Conservation (phyloP, 1,284 basidiomycete species). For the Phlebopus sp. region DNA sequence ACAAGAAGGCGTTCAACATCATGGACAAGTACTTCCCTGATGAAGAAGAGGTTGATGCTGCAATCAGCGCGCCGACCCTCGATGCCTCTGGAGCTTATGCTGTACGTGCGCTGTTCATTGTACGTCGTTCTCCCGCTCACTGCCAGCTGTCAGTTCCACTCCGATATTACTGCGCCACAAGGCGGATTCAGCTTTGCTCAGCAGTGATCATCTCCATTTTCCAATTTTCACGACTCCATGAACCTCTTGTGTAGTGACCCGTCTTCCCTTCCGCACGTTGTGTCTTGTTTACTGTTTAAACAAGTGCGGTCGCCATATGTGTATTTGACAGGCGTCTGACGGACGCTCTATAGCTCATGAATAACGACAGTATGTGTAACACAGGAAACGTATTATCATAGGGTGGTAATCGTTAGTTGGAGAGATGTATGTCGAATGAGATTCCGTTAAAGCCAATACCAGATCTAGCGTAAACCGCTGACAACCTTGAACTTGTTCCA, state of each 20-base stretch:
- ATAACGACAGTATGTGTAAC: conserved; percentile 17
- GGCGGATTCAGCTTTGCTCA: conserved; percentile 92
- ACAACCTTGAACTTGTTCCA: not conserved
- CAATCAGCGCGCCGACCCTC: conserved; percentile 77
- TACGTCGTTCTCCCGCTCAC: conserved; percentile 12
- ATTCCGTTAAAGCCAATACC: not conserved
- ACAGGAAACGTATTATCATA: conserved; percentile 19
- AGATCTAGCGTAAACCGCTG: not conserved
- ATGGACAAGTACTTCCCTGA: conserved; percentile 97
- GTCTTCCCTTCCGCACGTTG: conserved; percentile 12
- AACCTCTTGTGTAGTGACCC: conserved; percentile 15
- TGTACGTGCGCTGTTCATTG: conserved; percentile 46
- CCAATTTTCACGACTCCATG: conserved; percentile 5
- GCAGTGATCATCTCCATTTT: conserved; percentile 27
- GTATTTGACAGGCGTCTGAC: conserved; percentile 32
- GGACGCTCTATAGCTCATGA: conserved; percentile 28
- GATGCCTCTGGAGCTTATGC: conserved; percentile 90
- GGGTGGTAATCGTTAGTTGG: conserved; percentile 10
- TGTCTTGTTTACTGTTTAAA: conserved; percentile 20
- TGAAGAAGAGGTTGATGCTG: conserved; percentile 81
- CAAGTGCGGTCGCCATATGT: conserved; percentile 11
- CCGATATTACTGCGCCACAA: conserved; percentile 81
- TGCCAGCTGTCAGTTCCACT: conserved; percentile 60
- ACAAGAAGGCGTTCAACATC: conserved; percentile 99
- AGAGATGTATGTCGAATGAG: not conserved